These are phyloP conservation scores for Gossypium raimondii DNA, from an alignment of 345 rosid species.

Conservation along the genomic window DNA sequence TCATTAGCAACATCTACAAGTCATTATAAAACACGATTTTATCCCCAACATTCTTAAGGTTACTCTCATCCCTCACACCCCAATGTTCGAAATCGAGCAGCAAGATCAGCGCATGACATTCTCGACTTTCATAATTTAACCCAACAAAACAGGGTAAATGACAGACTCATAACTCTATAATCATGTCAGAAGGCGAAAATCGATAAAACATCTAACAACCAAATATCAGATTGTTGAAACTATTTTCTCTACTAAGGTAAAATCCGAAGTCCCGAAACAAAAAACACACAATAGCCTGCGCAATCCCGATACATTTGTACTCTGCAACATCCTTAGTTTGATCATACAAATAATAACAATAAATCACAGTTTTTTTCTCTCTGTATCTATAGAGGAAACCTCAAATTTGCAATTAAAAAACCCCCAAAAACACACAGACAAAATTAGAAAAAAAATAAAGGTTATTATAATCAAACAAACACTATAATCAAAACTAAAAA, in stretches of 20 bases:
- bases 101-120: background rate
- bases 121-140: background rate
- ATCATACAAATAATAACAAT: background rate
- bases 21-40: background rate
- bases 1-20: background rate
- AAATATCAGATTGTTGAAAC: too few species aligned
- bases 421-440: background rate
- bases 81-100: background rate
- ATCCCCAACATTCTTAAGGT: background rate
- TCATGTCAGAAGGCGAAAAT: background rate
- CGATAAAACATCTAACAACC: too few species aligned
- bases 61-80: background rate
- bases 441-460: background rate
- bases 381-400: constrained; percentile 3
- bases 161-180: background rate
- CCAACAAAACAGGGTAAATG: background rate
- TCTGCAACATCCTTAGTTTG: background rate
- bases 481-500: background rate
- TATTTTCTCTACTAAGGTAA: too few species aligned
- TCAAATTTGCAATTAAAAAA: background rate
- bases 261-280: too few species aligned
- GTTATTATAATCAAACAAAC: background rate
- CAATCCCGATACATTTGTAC: background rate
- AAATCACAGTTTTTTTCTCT: background rate
- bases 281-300: too few species aligned